phyloP scores from a whole-genome alignment of 768 basidiomycete species.

The Tricholoma bakamatsutake region DNA sequence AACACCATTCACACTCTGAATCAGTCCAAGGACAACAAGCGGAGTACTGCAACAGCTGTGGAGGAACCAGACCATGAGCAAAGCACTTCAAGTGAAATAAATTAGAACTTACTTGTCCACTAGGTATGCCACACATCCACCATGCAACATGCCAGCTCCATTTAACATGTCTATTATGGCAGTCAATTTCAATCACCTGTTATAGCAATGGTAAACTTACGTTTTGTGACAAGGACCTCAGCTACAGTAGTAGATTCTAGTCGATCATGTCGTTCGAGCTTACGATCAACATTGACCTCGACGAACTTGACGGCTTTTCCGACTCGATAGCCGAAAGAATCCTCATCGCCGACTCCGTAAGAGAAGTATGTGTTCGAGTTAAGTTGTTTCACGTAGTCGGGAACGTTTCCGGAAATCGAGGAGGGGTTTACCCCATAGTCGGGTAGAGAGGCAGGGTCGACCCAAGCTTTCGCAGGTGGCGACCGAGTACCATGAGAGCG shows the following conservation, averaged over 20 bases:
- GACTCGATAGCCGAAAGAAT: slow-evolving; percentile 56
- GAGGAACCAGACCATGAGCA: background rate
- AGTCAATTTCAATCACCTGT: slow-evolving; percentile 3
- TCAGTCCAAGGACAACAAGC: slow-evolving; percentile 58
- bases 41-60: slow-evolving; percentile 61
- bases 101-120: slow-evolving; percentile 54
- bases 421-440: slow-evolving; percentile 46
- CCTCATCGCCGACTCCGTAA: slow-evolving; percentile 64
- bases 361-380: slow-evolving; percentile 60
- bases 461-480: slow-evolving; percentile 41
- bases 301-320: slow-evolving; percentile 57
- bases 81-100: background rate
- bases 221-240: slow-evolving; percentile 57
- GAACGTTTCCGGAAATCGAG: slow-evolving; percentile 56
- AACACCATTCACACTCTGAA: slow-evolving; percentile 59
- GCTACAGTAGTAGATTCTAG: slow-evolving; percentile 58
- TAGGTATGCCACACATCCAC: slow-evolving; percentile 69
- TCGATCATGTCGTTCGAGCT: slow-evolving; percentile 41
- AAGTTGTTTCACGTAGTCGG: slow-evolving; percentile 58
- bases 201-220: slow-evolving; percentile 29
- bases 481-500: slow-evolving; percentile 17
- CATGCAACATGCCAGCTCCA: slow-evolving; percentile 70
- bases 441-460: slow-evolving; percentile 61
- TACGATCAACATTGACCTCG: slow-evolving; percentile 47
- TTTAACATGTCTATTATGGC: slow-evolving; percentile 57